These are phyloP conservation scores for Fusarium papillatum DNA, from an alignment of 2,329 filamentous ascomycete genomes.

Conservation along the genomic window DNA sequence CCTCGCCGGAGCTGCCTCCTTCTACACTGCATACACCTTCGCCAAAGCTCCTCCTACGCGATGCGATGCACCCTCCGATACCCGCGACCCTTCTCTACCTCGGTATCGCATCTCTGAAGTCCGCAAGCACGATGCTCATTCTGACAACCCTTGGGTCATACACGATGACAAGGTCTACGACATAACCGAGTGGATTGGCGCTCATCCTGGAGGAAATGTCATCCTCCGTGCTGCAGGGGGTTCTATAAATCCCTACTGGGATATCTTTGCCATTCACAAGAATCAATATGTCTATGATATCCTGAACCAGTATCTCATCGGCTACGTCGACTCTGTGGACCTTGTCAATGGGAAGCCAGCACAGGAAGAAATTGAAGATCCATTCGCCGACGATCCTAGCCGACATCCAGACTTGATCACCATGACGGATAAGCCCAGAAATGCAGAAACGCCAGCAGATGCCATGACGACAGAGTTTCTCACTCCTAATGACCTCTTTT, in stretches of 20 bases:
- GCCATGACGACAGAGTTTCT: conserved; percentile 64
- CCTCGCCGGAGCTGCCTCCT: conserved; percentile 33
- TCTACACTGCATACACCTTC: conserved; percentile 35
- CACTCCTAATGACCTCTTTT: conserved; percentile 69
- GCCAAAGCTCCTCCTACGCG: conserved; percentile 30
- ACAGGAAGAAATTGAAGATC: conserved; percentile 69
- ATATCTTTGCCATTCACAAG: conserved; percentile 79
- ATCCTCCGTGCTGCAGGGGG: conserved; percentile 76
- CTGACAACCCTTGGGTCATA: conserved; percentile 73
- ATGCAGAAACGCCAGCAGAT: conserved; percentile 70
- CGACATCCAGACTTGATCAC: conserved; percentile 65
- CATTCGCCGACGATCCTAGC: conserved; percentile 67
- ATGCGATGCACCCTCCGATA: conserved; percentile 39
- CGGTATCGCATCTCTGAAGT: conserved; percentile 65
- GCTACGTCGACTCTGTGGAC: conserved; percentile 70
- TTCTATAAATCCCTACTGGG: conserved; percentile 77
- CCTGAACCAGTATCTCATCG: conserved; percentile 74
- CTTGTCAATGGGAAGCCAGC: conserved; percentile 69
- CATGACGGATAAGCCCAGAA: conserved; percentile 68
- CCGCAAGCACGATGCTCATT: conserved; percentile 65
- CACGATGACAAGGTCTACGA: conserved; percentile 76
- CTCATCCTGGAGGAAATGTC: conserved; percentile 77
- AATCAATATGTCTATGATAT: conserved; percentile 74
- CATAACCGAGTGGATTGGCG: conserved; percentile 77
- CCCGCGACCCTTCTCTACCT: conserved; percentile 58